Conservation (phyloP, 305 asterid genomes). For the Striga hermonthica region DNA sequence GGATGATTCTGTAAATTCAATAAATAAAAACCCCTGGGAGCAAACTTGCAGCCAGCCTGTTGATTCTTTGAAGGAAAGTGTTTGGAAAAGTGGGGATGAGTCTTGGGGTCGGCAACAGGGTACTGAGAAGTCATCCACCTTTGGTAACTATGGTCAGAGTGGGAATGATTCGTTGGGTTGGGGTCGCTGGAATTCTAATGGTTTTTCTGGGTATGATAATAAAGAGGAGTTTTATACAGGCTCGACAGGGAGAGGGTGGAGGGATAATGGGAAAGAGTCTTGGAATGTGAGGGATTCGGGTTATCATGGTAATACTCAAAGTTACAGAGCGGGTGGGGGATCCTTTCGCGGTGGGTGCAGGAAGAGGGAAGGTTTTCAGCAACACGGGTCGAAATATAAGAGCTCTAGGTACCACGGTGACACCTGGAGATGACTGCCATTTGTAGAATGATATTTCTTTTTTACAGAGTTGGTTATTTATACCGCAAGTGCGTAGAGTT, state of each 20-base stretch:
- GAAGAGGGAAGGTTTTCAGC: slow-evolving; percentile 71
- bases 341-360: slow-evolving; percentile 47
- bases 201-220: slow-evolving; percentile 32
- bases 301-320: slow-evolving; percentile 36
- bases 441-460: slow-evolving; percentile 31
- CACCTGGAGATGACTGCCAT: slow-evolving; percentile 35
- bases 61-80: slow-evolving; percentile 40
- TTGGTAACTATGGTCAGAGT: slow-evolving; percentile 26
- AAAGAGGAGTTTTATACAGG: slow-evolving; percentile 32
- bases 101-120: slow-evolving; percentile 45
- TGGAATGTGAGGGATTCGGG: slow-evolving; percentile 36
- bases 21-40: slow-evolving; percentile 58
- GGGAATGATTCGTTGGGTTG: slow-evolving; percentile 38
- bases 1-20: slow-evolving; percentile 37
- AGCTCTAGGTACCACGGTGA: slow-evolving; percentile 55
- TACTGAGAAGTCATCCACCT: slow-evolving; percentile 27
- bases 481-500: slow-evolving; percentile 18
- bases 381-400: slow-evolving; percentile 51
- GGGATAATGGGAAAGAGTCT: slow-evolving; percentile 35
- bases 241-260: slow-evolving; percentile 44
- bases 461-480: slow-evolving; percentile 25
- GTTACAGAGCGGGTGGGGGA: slow-evolving; percentile 38
- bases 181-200: slow-evolving; percentile 35
- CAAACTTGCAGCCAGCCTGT: slow-evolving; percentile 34
- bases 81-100: slow-evolving; percentile 53